Evolutionary conservation across 768 basidiomycete species (phyloP).

Genomic region (Rhodotorula kratochvilovae): DNA sequence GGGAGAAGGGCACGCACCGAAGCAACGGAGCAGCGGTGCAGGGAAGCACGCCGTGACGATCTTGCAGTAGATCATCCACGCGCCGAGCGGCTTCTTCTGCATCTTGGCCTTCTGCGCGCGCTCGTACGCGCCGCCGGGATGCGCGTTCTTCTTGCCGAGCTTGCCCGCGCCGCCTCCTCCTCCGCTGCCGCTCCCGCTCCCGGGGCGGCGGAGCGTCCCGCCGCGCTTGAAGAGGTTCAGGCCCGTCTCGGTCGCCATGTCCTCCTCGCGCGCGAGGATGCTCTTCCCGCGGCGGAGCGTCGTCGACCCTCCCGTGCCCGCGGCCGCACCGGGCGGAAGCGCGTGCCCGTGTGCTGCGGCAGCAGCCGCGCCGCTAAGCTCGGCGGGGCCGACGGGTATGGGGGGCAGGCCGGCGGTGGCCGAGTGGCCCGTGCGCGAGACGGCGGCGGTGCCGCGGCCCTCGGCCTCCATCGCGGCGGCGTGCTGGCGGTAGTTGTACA

Average conservation of each 20-base stretch:
- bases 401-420: conserved; percentile 53
- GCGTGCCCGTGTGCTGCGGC: not conserved
- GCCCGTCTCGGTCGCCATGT: conserved; percentile 77
- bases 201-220: conserved; percentile 67
- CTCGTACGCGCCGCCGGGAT: conserved; percentile 48
- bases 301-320: conserved; percentile 43
- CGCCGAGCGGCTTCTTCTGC: conserved; percentile 80
- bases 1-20: conserved; percentile 58
- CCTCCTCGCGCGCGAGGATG: conserved; percentile 82
- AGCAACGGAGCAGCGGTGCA: conserved; percentile 64
- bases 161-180: not conserved
- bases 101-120: conserved; percentile 56
- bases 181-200: too few species aligned
- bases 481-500: conserved; percentile 88
- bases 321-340: not conserved
- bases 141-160: conserved; percentile 42
- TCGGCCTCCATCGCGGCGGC: conserved; percentile 72
- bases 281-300: conserved; percentile 77
- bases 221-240: conserved; percentile 85
- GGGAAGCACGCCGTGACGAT: conserved; percentile 81
- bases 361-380: conserved; percentile 14
- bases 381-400: conserved; percentile 8
- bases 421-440: conserved; percentile 74
- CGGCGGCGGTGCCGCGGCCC: conserved; percentile 60
- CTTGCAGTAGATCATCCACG: conserved; percentile 93